Evolutionary conservation across 805 yeast species (phyloP), one percentile per base, ranked within the genome.

Genomic region (Candida montana): DNA sequence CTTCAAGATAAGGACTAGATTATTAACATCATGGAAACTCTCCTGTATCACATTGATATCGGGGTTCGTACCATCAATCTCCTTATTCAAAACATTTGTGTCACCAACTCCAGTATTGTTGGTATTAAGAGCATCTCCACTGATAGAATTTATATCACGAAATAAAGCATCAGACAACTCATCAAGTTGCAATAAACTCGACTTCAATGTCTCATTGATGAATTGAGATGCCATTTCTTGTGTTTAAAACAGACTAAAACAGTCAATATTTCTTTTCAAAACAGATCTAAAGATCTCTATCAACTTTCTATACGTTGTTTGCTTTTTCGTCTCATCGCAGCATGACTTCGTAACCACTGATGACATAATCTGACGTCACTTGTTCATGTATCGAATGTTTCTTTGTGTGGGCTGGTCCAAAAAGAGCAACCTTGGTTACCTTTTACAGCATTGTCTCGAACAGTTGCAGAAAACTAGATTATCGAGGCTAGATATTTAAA

Each of bases 161-260:
- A 38, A 38, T 7, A 42, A 5, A 5, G 18, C 37, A 20, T 42
- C 45, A 9, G 45, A 34, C 3, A 38, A 11, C 8, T 19, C n/a
- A 19, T 42, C 45, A 21, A 42, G 23, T 18, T 42, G 42, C 6
- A 12, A 12, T 10, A 42, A 18, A 20, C 39, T 34, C 17, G 17
- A 18, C 5, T 23, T 18, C 9, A 42, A 28, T 3, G 42, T 42
- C 26, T 42, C 45, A 18, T 20, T 38, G 30, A 35, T 39, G 20
- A 42, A 38, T 2, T 12, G n/a, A 4, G 45, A 20, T 13, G 35
- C 36, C 45, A 42, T 42, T n/a, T n/a, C n/a, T n/a, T 23, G 19
- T 15, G 8, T 8, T 13, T 9, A 7, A 13, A 24, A n/a, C n/a
- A n/a, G n/a, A n/a, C n/a, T n/a, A n/a, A n/a, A n/a, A n/a, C 24